These are phyloP conservation scores for Lipomyces kockii DNA, from an alignment of 805 yeast genomes.

Conservation along the genomic window DNA sequence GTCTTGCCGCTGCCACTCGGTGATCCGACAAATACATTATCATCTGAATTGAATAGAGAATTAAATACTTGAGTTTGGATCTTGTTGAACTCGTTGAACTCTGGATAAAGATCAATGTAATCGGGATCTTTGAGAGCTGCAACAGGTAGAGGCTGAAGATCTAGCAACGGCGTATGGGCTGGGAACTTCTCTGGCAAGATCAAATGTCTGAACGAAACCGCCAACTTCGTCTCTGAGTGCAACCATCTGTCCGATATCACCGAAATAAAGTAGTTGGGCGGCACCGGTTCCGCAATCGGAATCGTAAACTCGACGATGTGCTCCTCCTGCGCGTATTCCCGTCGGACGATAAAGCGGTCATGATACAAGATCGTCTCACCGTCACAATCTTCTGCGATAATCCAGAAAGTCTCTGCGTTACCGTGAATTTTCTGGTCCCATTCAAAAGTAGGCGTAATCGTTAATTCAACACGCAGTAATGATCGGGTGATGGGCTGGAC, in stretches of 20 bases:
- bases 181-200: constrained; percentile 67
- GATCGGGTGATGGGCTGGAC: constrained; percentile 80
- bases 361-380: constrained; percentile 72
- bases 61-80: constrained; percentile 76
- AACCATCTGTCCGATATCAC: constrained; percentile 85
- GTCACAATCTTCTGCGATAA: constrained; percentile 81
- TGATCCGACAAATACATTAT: constrained; percentile 67
- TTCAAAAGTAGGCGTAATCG: constrained; percentile 70
- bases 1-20: constrained; percentile 81
- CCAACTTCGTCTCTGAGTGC: constrained; percentile 66
- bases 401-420: constrained; percentile 62
- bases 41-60: constrained; percentile 60
- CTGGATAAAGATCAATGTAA: constrained; percentile 52
- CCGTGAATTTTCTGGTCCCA: constrained; percentile 77
- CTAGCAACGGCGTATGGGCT: constrained; percentile 62
- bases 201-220: constrained; percentile 60
- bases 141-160: constrained; percentile 55
- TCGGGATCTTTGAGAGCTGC: constrained; percentile 56
- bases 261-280: constrained; percentile 77
- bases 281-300: constrained; percentile 56
- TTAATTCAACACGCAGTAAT: constrained; percentile 67
- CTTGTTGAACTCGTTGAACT: constrained; percentile 63
- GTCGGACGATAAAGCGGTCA: constrained; percentile 59
- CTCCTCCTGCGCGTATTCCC: constrained; percentile 56
- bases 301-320: constrained; percentile 69